Evolutionary conservation across 2,329 filamentous ascomycete genomes (phyloP).

Genomic region (Ophiostoma triangulosporum): DNA sequence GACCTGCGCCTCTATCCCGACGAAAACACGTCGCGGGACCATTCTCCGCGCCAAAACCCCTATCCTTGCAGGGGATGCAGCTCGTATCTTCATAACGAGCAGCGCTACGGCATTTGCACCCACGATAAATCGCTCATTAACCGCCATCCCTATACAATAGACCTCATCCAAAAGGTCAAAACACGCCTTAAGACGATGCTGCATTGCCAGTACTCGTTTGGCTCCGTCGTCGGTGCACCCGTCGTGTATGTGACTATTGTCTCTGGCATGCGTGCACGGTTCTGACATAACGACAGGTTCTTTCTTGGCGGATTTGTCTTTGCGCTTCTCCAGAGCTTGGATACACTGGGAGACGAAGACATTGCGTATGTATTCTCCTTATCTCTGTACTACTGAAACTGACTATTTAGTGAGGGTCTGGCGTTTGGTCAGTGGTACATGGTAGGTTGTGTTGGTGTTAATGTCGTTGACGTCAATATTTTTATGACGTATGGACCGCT

Average conservation of each 20-base stretch:
- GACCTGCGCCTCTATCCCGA: background rate
- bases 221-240: slow-evolving; percentile 17
- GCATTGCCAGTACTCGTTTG: slow-evolving; percentile 18
- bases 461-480: no score
- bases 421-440: slow-evolving; percentile 17
- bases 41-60: slow-evolving; percentile 12
- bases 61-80: background rate
- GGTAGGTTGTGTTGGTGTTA: slow-evolving; percentile 8
- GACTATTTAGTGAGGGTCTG: slow-evolving; percentile 6
- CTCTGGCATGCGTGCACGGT: background rate
- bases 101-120: no score
- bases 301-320: slow-evolving; percentile 19
- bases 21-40: background rate
- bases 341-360: slow-evolving; percentile 11
- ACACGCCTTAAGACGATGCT: slow-evolving; percentile 15
- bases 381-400: no score
- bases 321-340: slow-evolving; percentile 14
- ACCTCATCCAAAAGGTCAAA: background rate
- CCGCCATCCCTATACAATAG: background rate
- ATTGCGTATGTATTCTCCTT: slow-evolving; percentile 11
- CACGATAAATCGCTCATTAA: background rate
- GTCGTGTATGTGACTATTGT: slow-evolving; percentile 9
- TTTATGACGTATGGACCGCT: no score
- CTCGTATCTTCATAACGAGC: no score
- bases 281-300: slow-evolving; percentile 11